These are phyloP conservation scores for Coniochaeta hoffmannii DNA, from an alignment of 2,329 filamentous ascomycete genomes.

Conservation along the genomic window DNA sequence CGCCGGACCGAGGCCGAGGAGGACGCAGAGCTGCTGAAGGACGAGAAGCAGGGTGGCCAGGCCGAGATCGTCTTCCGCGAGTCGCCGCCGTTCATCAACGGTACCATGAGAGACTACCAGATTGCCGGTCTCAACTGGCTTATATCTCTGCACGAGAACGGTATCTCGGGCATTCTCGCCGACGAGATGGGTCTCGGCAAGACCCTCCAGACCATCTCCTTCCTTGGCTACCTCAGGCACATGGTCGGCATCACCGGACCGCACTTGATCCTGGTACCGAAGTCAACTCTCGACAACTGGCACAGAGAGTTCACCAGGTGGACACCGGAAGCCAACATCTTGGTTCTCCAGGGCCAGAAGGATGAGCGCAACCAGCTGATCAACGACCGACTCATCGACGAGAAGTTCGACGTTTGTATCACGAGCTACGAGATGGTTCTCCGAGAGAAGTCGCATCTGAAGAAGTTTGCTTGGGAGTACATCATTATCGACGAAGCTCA, in stretches of 20 bases:
- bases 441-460: slow-evolving; percentile 86
- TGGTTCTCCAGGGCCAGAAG: slow-evolving; percentile 91
- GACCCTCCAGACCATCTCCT: slow-evolving; percentile 94
- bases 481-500: slow-evolving; percentile 98
- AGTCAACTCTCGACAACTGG: slow-evolving; percentile 98
- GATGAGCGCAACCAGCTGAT: slow-evolving; percentile 86
- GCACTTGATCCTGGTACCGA: slow-evolving; percentile 86
- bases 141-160: slow-evolving; percentile 94
- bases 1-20: slow-evolving; percentile 95
- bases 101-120: slow-evolving; percentile 94
- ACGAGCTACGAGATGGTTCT: slow-evolving; percentile 99
- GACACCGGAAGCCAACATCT: slow-evolving; percentile 91
- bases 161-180: slow-evolving; percentile 94
- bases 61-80: slow-evolving; percentile 90
- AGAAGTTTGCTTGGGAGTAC: slow-evolving; percentile 99
- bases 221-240: slow-evolving; percentile 89
- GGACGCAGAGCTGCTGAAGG: slow-evolving; percentile 79
- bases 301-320: slow-evolving; percentile 87
- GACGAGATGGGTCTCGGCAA: slow-evolving; percentile 99
- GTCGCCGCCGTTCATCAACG: slow-evolving; percentile 82
- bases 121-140: slow-evolving; percentile 95
- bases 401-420: slow-evolving; percentile 96
- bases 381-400: slow-evolving; percentile 81
- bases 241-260: slow-evolving; percentile 84
- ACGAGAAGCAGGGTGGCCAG: slow-evolving; percentile 81